These are phyloP conservation scores for Sarocladium kiliense DNA, from an alignment of 2,329 filamentous ascomycete genomes.

Conservation along the genomic window DNA sequence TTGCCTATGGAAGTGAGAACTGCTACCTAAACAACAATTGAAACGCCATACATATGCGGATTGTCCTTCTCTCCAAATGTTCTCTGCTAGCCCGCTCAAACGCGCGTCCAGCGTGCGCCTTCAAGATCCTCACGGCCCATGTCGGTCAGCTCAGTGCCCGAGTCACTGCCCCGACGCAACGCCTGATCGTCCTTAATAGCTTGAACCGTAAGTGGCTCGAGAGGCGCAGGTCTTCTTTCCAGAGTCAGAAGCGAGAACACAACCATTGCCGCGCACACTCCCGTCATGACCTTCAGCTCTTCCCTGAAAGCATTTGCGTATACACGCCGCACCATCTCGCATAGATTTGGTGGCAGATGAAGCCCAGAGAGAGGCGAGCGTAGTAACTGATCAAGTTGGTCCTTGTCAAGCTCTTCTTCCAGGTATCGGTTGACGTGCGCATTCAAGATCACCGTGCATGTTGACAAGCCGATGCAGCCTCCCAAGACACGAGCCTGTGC, in stretches of 20 bases:
- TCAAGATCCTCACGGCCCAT: background rate
- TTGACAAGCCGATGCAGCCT: slow-evolving; percentile 52
- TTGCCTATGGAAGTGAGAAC: no score
- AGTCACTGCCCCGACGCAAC: slow-evolving; percentile 30
- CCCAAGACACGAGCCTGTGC: slow-evolving; percentile 57
- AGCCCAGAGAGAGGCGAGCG: slow-evolving; percentile 36
- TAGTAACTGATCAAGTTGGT: slow-evolving; percentile 37
- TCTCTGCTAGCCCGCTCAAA: no score
- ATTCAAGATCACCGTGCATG: slow-evolving; percentile 56
- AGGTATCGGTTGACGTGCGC: slow-evolving; percentile 33
- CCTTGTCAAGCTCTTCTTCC: slow-evolving; percentile 23
- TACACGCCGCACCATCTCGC: slow-evolving; percentile 30
- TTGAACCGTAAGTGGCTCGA: slow-evolving; percentile 24
- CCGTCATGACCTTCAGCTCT: slow-evolving; percentile 41
- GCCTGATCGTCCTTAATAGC: slow-evolving; percentile 21
- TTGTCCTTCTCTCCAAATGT: slow-evolving; percentile 15
- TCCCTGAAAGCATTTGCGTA: slow-evolving; percentile 42
- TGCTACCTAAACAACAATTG: no score
- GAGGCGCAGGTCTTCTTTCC: slow-evolving; percentile 33
- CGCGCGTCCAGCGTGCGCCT: no score
- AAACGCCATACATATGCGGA: background rate
- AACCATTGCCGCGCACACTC: slow-evolving; percentile 37
- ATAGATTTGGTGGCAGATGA: slow-evolving; percentile 25
- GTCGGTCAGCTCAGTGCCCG: slow-evolving; percentile 30
- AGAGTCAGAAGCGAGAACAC: slow-evolving; percentile 38